These are phyloP conservation scores for Barnettozyma wickerhamii DNA, from an alignment of 805 yeast species.

Conservation along the genomic window DNA sequence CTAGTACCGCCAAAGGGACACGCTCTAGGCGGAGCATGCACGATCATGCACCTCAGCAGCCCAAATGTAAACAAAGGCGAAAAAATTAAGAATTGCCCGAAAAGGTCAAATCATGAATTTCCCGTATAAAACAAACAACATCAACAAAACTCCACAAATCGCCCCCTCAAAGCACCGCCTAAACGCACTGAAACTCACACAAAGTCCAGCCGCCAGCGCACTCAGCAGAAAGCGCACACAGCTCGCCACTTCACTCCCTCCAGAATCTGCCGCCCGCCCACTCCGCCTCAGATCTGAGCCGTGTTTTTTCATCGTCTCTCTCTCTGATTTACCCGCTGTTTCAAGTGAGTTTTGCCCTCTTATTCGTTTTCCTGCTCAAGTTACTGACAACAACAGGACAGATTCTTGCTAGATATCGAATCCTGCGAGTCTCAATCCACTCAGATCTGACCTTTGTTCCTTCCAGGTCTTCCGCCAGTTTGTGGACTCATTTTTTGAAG, in stretches of 20 bases:
- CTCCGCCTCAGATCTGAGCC: too few species aligned
- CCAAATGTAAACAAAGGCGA: slow-evolving; percentile 2
- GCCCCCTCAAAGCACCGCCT: too few species aligned
- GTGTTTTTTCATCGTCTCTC: background rate
- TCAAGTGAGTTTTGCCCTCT: too few species aligned
- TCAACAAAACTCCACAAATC: background rate
- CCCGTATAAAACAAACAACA: background rate
- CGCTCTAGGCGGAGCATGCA: slow-evolving; percentile 3
- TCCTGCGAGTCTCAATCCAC: background rate
- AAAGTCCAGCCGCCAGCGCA: background rate
- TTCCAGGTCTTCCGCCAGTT: too few species aligned
- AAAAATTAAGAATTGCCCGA: slow-evolving; percentile 1
- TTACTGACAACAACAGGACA: too few species aligned
- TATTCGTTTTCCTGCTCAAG: too few species aligned
- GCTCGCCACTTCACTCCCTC: background rate
- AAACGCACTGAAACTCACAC: too few species aligned
- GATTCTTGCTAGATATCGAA: background rate
- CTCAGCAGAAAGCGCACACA: background rate
- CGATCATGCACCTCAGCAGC: too few species aligned
- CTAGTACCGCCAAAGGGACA: too few species aligned
- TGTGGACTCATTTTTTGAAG: too few species aligned
- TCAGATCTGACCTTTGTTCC: background rate
- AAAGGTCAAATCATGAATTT: background rate
- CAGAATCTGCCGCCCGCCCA: too few species aligned
- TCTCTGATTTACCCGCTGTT: background rate